Evolutionary conservation across 345 rosid genomes (phyloP).

Genomic region (Euclidium syriacum): DNA sequence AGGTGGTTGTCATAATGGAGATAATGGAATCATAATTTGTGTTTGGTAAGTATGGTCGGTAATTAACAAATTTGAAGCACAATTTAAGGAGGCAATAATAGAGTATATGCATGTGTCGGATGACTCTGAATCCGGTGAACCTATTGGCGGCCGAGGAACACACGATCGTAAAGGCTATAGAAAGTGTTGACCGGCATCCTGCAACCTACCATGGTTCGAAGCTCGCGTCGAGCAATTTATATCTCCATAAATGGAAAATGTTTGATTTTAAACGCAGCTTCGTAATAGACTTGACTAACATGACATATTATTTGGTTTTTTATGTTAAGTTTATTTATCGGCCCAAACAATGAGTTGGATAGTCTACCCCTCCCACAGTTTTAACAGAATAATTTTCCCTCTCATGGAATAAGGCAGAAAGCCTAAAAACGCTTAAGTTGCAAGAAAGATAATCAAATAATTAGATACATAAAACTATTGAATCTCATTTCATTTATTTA

Average conservation of each 20-base stretch:
- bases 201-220: background rate
- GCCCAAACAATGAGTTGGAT: too few species aligned
- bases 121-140: background rate
- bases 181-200: background rate
- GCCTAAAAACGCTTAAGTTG: too few species aligned
- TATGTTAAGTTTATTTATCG: too few species aligned
- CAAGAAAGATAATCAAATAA: too few species aligned
- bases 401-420: too few species aligned
- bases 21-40: slow-evolving; percentile 19
- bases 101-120: background rate
- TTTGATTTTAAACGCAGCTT: background rate
- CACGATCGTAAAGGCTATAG: background rate
- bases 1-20: slow-evolving; percentile 23
- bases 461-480: too few species aligned
- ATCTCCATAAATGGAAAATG: background rate
- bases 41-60: slow-evolving; percentile 23
- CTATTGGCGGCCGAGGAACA: slow-evolving; percentile 5
- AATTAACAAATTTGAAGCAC: slow-evolving; percentile 10
- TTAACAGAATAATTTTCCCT: too few species aligned
- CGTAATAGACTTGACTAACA: too few species aligned
- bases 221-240: background rate
- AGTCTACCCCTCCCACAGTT: too few species aligned
- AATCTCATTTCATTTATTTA: too few species aligned
- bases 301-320: too few species aligned
- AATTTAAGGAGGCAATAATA: background rate